These are phyloP conservation scores for Globisporangium cylindrosporum DNA, from an alignment of 352 stramenopile genomes.

Conservation along the genomic window DNA sequence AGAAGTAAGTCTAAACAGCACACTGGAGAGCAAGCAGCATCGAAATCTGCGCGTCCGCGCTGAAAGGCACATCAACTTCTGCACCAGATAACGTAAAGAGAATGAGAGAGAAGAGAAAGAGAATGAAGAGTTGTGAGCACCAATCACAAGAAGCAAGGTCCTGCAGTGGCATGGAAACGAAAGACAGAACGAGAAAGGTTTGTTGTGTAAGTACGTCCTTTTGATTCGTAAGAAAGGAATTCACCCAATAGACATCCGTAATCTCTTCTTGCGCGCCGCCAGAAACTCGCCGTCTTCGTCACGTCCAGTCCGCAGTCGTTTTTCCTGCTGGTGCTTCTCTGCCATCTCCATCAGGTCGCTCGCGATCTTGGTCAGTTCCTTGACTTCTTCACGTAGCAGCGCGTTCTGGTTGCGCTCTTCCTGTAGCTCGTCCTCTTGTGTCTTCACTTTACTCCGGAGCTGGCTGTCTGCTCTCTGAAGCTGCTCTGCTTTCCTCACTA, in stretches of 20 bases:
- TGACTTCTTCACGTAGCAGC: slow-evolving; percentile 39
- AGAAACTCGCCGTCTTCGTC: slow-evolving; percentile 16
- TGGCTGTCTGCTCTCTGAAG: slow-evolving; percentile 59
- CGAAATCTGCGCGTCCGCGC: neutral
- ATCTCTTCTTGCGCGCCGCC: slow-evolving; percentile 17
- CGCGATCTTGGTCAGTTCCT: slow-evolving; percentile 55
- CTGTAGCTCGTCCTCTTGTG: slow-evolving; percentile 41
- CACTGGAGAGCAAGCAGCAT: neutral
- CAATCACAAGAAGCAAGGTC: neutral
- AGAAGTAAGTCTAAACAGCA: slow-evolving; percentile 1
- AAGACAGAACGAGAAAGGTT: neutral
- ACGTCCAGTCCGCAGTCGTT: slow-evolving; percentile 10
- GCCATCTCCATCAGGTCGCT: slow-evolving; percentile 70
- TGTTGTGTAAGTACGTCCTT: slow-evolving; percentile 4
- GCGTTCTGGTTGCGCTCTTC: slow-evolving; percentile 33
- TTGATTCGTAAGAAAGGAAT: slow-evolving; percentile 1
- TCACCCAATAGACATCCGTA: slow-evolving; percentile 24
- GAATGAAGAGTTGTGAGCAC: neutral
- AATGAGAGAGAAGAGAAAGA: neutral
- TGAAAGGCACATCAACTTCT: neutral
- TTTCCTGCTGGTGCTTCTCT: slow-evolving; percentile 50
- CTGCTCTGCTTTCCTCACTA: slow-evolving; percentile 56
- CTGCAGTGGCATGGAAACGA: neutral
- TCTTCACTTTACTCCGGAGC: slow-evolving; percentile 44
- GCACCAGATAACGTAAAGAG: neutral